A percentile compares a stretch with the other conserved stretches of the same genome.
Conservation (phyloP, 192 early-diverging fungal genomes). For the Neocallimastix lanati region DNA sequence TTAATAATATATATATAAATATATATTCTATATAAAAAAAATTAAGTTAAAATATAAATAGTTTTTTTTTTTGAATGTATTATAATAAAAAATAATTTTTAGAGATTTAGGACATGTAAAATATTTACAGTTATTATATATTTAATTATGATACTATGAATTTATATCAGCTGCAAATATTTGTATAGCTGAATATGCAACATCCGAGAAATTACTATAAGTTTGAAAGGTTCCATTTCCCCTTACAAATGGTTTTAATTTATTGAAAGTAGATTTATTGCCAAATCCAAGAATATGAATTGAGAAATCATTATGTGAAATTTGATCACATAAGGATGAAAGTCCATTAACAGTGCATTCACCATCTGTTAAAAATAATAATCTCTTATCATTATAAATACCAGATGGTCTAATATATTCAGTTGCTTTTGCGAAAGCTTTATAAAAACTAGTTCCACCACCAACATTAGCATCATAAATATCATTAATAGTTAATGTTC, state of each 20-base stretch:
- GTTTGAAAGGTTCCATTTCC: not conserved
- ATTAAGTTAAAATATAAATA: no score
- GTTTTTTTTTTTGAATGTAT: no score
- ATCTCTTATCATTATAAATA: not conserved
- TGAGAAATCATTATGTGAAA: not conserved
- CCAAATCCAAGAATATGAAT: not conserved
- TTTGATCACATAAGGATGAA: not conserved
- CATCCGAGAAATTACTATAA: not conserved
- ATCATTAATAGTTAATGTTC: not conserved
- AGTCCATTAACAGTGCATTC: not conserved
- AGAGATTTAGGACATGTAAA: no score
- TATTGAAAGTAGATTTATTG: not conserved
- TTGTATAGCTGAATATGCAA: not conserved
- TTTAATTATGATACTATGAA: no score
- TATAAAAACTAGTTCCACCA: not conserved
- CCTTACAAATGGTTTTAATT: not conserved
- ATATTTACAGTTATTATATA: no score
- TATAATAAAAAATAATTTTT: no score
- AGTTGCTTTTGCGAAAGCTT: not conserved
- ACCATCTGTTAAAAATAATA: not conserved
- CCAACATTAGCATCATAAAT: not conserved
- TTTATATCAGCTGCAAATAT: not conserved
- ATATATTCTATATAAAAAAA: no score
- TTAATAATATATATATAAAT: no score
- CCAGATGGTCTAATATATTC: not conserved